Conservation (phyloP, 176 grass and related monocot species). For the Triticum monococcum region DNA sequence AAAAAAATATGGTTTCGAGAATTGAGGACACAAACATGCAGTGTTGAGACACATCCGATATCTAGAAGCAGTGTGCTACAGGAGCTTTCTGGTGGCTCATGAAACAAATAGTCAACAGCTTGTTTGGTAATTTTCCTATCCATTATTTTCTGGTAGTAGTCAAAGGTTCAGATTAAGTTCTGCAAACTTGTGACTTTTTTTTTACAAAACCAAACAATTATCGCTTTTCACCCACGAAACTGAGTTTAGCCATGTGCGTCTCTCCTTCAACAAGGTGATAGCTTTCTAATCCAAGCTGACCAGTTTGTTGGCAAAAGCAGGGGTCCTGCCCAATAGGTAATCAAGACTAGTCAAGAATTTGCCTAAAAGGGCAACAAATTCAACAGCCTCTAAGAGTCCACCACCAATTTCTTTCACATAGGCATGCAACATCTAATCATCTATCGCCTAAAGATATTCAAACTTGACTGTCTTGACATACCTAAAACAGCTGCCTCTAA, state of each 20-base stretch:
- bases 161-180: slow-evolving; percentile 22
- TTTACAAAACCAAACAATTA: background rate
- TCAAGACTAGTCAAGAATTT: slow-evolving; percentile 8
- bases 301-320: slow-evolving; percentile 40
- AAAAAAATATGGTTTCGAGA: too few relatives aligned
- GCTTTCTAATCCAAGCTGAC: slow-evolving; percentile 27
- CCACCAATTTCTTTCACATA: slow-evolving; percentile 10
- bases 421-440: background rate
- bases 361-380: slow-evolving; percentile 20
- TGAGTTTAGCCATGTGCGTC: background rate
- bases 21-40: too few relatives aligned
- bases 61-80: slow-evolving; percentile 5
- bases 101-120: background rate
- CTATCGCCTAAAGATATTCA: slow-evolving; percentile 3
- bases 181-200: background rate
- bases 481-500: slow-evolving; percentile 82
- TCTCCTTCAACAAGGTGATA: background rate
- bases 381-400: slow-evolving; percentile 14
- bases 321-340: slow-evolving; percentile 21
- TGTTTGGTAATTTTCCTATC: background rate
- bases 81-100: background rate
- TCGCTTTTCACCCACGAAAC: slow-evolving; percentile 19
- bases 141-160: background rate
- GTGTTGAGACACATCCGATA: background rate
- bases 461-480: slow-evolving; percentile 5